Percentiles rank a stretch among this genome's conserved stretches.
These are phyloP conservation scores for Arachnopeziza araneosa DNA, from an alignment of 2,329 filamentous ascomycete species.

Conservation along the genomic window DNA sequence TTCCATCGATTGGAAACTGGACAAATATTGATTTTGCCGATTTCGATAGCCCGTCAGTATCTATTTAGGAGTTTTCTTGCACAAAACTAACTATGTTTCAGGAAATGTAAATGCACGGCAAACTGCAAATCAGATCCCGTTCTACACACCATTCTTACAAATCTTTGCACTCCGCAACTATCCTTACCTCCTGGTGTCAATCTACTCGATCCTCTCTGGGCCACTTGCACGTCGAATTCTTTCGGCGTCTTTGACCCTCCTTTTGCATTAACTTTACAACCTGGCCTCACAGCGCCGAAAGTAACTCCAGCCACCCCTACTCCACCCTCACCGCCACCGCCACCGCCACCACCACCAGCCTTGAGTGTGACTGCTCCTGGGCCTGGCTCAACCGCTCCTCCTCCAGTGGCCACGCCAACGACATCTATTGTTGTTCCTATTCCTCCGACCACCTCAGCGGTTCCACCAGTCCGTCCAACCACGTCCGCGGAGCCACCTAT, in stretches of 20 bases:
- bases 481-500: neutral
- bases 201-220: neutral
- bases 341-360: neutral
- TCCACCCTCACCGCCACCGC: neutral
- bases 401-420: neutral
- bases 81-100: neutral
- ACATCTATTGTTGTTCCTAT: neutral
- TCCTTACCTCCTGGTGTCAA: neutral
- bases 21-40: conserved; percentile 2
- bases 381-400: neutral
- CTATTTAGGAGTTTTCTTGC: neutral
- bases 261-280: neutral
- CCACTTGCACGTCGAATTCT: neutral
- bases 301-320: neutral
- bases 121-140: neutral
- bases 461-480: neutral
- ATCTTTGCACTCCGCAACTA: conserved; percentile 4
- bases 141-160: neutral
- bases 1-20: neutral
- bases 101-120: neutral
- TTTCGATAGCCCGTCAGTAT: neutral
- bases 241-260: conserved; percentile 3
- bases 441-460: neutral
- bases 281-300: neutral
- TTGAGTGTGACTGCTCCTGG: neutral